Conservation (phyloP, 257 asterid species). For the Schizonepeta tenuifolia region DNA sequence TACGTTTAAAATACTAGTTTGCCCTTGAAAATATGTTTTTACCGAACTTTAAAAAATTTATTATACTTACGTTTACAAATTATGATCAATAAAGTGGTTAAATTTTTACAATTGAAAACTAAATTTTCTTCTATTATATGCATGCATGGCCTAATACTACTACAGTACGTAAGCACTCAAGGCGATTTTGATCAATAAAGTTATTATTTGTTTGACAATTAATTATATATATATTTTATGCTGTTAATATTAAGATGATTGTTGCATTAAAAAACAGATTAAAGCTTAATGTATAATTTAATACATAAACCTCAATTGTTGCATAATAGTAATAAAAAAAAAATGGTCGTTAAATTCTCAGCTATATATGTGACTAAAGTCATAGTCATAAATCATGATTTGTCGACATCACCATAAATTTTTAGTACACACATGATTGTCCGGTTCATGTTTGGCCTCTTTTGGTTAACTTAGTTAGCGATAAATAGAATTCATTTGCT, state of each 20-base stretch:
- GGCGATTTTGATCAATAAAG: too few relatives aligned
- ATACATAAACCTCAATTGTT: not conserved
- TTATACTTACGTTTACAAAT: not conserved
- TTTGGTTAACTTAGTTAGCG: not conserved
- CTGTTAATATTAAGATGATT: not conserved
- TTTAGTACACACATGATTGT: not conserved
- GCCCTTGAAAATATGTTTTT: too few relatives aligned
- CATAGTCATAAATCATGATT: conserved; percentile 12
- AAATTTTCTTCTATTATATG: too few relatives aligned
- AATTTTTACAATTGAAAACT: too few relatives aligned
- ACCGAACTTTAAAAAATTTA: too few relatives aligned
- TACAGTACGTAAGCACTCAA: too few relatives aligned
- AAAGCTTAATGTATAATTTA: not conserved
- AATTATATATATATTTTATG: too few relatives aligned
- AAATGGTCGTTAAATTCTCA: not conserved
- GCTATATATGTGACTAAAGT: not conserved
- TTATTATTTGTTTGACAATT: too few relatives aligned
- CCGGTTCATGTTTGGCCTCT: not conserved
- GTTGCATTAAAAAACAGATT: too few relatives aligned
- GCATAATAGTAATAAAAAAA: not conserved
- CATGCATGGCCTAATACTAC: too few relatives aligned
- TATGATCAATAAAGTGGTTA: not conserved
- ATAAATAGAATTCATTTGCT: not conserved
- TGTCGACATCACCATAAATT: conserved; percentile 15
- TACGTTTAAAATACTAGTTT: too few relatives aligned